Percentiles rank a stretch among this genome's conserved stretches.
Evolutionary conservation across 306 rosid species (phyloP).

Genomic region (Sindora glabra): DNA sequence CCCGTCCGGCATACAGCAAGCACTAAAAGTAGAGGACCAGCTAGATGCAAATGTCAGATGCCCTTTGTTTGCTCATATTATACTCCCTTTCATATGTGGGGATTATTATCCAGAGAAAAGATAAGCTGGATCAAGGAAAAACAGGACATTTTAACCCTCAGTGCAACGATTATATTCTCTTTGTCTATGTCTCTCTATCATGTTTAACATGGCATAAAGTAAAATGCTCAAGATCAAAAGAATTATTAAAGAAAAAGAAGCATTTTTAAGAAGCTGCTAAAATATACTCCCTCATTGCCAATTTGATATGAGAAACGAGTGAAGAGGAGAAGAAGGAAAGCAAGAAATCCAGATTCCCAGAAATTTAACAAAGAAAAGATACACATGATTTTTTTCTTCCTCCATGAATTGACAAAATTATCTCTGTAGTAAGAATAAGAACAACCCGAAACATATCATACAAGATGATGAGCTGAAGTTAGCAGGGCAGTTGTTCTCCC

Average conservation of each 20-base stretch:
- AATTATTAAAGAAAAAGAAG: background rate
- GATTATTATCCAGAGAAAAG: constrained; percentile 15
- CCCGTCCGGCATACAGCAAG: constrained; percentile 36
- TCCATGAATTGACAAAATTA: no score
- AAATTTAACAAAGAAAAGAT: no score
- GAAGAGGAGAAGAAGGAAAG: no score
- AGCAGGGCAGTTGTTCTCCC: no score
- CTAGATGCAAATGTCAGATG: constrained; percentile 15
- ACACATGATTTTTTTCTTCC: no score
- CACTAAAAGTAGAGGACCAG: constrained; percentile 34
- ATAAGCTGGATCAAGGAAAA: constrained; percentile 9
- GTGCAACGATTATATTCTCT: constrained; percentile 4
- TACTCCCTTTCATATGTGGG: constrained; percentile 10
- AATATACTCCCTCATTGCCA: no score
- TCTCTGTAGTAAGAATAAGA: no score
- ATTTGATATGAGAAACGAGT: no score
- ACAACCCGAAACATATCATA: no score
- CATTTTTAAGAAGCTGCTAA: no score
- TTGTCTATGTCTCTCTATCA: constrained; percentile 5
- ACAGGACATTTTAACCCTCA: constrained; percentile 7
- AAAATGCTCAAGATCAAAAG: background rate
- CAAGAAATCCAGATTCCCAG: no score
- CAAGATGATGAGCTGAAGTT: no score
- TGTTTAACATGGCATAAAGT: background rate
- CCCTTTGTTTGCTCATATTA: constrained; percentile 7